Evolutionary conservation across 441 rosid genomes (phyloP), one percentile per base, ranked within the genome.

Genomic region (Kokia cookei): DNA sequence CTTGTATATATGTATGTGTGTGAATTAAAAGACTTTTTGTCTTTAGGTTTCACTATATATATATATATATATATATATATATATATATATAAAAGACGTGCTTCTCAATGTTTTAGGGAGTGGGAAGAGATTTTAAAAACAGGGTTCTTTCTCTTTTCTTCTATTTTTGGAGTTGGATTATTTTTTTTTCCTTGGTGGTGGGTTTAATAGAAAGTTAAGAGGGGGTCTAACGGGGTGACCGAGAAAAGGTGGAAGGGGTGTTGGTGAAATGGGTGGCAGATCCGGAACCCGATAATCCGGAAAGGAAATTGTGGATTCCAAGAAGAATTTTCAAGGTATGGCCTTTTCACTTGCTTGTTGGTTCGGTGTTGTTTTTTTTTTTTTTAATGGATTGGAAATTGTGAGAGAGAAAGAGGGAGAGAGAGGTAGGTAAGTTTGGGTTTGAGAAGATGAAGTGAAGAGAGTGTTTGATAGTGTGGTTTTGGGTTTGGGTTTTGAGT

Each of bases 251-350:
- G 63, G 63, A 42, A 2, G 47, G 53, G 72, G 72, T 85, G 91
- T 70, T 78, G 91, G 87, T 66, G 76, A 78, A 83, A 65, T 79
- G 86, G 90, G 88, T 74, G 83, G 89, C 91, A 85, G 89, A 85
- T 88, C 80, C 88, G 75, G 69, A 87, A 73, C 88, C 91, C 91
- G 78, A 82, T 81, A 83, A 82, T 81, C 87, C 81, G 83, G 78
- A 84, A 85, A 80, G 82, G 57, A 70, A 66, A 75, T 47, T 74
- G 81, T 47, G 86, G 82, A 63, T 79, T 85, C 79, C 88, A 51
- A 80, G 79, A 81, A 37, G 70, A 65, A 57, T 42, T 62, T 47
- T 65, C 65, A 65, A 17, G 26, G 48, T 10, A n/a, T 29, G 43
- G 53, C 35, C 62, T 75, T 50, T 67, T 47, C 40, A 35, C 47